Percentiles rank a stretch among this genome's conserved stretches.
Conservation (phyloP, 2,329 filamentous ascomycete species). For the Dactylellina cionopaga region DNA sequence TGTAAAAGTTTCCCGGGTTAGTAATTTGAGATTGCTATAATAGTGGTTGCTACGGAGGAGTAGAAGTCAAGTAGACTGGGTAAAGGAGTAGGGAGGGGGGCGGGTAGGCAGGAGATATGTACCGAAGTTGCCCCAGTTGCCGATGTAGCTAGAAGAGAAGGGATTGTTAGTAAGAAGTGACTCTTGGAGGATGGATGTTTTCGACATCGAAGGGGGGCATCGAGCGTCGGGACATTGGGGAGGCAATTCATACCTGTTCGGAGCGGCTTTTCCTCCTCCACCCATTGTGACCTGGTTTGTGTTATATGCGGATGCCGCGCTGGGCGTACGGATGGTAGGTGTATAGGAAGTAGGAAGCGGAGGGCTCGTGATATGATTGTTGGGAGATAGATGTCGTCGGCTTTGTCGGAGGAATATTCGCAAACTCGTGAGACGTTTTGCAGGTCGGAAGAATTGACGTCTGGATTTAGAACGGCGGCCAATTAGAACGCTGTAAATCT, state of each 20-base stretch:
- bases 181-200: not conserved
- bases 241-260: conserved; percentile 20
- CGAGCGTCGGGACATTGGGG: not conserved
- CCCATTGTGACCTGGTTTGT: conserved; percentile 41
- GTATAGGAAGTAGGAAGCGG: not conserved
- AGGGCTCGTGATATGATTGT: not conserved
- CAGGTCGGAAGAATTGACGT: conserved; percentile 50
- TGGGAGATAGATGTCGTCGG: not conserved
- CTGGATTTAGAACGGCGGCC: conserved; percentile 5
- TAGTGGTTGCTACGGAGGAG: not conserved
- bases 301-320: no score
- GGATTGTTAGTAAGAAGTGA: conserved; percentile 5
- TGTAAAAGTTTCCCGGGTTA: not conserved
- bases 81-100: not conserved
- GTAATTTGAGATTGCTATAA: not conserved
- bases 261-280: conserved; percentile 46
- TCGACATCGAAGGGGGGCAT: not conserved
- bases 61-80: not conserved
- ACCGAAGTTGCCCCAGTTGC: conserved; percentile 50
- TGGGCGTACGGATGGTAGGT: not conserved
- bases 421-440: not conserved
- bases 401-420: conserved; percentile 3
- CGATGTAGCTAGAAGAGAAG: conserved; percentile 22
- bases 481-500: conserved; percentile 32
- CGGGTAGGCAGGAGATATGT: not conserved